Base-by-base conservation (phyloP, 306 rosid genomes). In the Begonia peltatifolia region DNA sequence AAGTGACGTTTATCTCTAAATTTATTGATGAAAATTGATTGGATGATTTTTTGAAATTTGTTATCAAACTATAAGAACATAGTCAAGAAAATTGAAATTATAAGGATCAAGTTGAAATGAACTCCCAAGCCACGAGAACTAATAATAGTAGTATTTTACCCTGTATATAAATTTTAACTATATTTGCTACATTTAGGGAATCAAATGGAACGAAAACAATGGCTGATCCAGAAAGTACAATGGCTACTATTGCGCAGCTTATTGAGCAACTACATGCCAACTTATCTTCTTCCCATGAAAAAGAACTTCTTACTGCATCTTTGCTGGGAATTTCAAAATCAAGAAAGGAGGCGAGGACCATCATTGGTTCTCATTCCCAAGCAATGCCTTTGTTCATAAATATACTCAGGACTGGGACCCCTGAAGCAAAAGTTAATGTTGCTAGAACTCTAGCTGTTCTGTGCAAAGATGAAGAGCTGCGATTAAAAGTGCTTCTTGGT, bases 301-400 rank as follows among this genome's bases (percentile, higher is more conserved):
- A 85, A 70, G 97, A 83, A 78, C 73, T 71, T 53, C 68, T 83
- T 50, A 85, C 97, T 36, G 74, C 79, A 61, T 80, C 70, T 49
- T 68, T 90, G 69, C 72, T 85, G 11, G 80, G 62, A 57, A 79
- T 85, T 76, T 71, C 92, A 51, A 74, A 58, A 68, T 66, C 72
- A 66, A 79, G 79, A 69, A 90, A 83, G 80, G 94, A 85, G 74
- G 87, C 80, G 3, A 79, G 95, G 74, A 59, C 54, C 48, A 65
- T 90, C 59, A 85, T 90, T 42, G 92, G 97, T 68, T 85, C 87
- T 63, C 95, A 85, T 80, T 80, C 94, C 69, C 97, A 85, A 69
- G 97, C 95, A 52, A 90, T 90, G 95, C 95, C 95, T 43, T 80
- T 90, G 78, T 86, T 90, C 79, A 79, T 85, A 69, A 90, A 71